Percentiles rank a stretch among this genome's conserved stretches.
phyloP scores from a whole-genome alignment of 1,139 yeast species.

The Spencermartinsiella ligniputridi region DNA sequence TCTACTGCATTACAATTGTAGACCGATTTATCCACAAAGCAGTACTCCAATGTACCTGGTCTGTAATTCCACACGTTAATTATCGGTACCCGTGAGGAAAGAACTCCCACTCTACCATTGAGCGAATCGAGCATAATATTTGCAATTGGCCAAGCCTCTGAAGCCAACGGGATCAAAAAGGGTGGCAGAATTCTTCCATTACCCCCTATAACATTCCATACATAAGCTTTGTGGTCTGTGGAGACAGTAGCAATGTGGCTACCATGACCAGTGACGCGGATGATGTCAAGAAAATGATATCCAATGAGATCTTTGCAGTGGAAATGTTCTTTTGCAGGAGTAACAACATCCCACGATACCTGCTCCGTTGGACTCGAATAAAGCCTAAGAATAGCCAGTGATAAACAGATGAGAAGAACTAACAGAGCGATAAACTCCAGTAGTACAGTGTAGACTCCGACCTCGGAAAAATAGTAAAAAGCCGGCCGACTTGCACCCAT shows the following conservation, averaged over 20 bases:
- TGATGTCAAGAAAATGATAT: slow-evolving; percentile 61
- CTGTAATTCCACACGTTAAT: slow-evolving; percentile 26
- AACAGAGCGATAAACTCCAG: slow-evolving; percentile 42
- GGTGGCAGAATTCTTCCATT: slow-evolving; percentile 5
- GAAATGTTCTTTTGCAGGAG: slow-evolving; percentile 24
- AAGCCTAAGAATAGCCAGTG: slow-evolving; percentile 34
- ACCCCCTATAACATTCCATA: slow-evolving; percentile 59
- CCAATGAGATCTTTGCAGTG: slow-evolving; percentile 50
- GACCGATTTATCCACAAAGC: slow-evolving; percentile 9
- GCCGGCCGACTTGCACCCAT: neutral
- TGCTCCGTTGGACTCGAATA: slow-evolving; percentile 21
- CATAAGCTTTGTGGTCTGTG: slow-evolving; percentile 61
- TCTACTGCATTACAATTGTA: slow-evolving; percentile 21
- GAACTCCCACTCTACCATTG: slow-evolving; percentile 56
- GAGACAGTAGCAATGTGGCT: slow-evolving; percentile 61
- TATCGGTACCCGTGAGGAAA: slow-evolving; percentile 34
- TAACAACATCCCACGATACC: neutral
- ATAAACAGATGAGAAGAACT: slow-evolving; percentile 39
- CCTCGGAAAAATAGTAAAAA: neutral
- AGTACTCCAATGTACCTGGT: slow-evolving; percentile 22
- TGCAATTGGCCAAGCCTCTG: slow-evolving; percentile 65
- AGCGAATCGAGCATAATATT: slow-evolving; percentile 56
- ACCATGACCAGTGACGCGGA: slow-evolving; percentile 52
- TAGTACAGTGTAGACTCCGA: neutral
- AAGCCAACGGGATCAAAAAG: slow-evolving; percentile 35